Evolutionary conservation across 2,329 filamentous ascomycete species (phyloP).

Genomic region (Phyllosticta capitalensis): DNA sequence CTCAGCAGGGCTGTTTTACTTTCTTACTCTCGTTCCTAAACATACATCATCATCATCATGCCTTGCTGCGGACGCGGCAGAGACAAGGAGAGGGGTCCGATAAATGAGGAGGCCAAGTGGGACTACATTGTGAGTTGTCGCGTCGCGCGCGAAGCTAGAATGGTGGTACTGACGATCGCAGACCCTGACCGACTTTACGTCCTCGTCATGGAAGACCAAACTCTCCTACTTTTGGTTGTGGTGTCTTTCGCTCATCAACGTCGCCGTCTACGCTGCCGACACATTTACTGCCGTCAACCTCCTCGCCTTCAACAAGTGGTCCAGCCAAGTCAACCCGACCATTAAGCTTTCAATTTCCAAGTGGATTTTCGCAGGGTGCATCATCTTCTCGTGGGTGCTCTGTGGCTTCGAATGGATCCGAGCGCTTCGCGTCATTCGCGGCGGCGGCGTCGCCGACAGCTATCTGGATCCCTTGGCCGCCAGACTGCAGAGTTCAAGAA

Average conservation of each 20-base stretch:
- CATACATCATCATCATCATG: constrained; percentile 10
- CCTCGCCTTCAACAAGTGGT: constrained; percentile 81
- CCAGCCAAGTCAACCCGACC: constrained; percentile 67
- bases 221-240: constrained; percentile 81
- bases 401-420: constrained; percentile 70
- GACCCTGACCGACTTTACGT: constrained; percentile 67
- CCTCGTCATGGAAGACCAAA: constrained; percentile 63
- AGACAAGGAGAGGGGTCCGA: constrained; percentile 28
- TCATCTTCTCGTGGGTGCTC: constrained; percentile 81
- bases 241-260: constrained; percentile 66
- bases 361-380: constrained; percentile 92
- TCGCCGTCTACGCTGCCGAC: constrained; percentile 82
- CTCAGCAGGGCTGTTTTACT: constrained; percentile 8
- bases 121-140: constrained; percentile 68
- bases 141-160: not conserved
- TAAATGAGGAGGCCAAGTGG: constrained; percentile 56
- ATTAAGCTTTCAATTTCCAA: constrained; percentile 72
- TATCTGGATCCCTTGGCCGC: constrained; percentile 85
- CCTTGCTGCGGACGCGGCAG: constrained; percentile 12
- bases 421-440: constrained; percentile 69
- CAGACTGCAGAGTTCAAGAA: constrained; percentile 71
- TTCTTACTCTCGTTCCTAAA: not conserved
- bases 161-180: constrained; percentile 21
- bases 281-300: constrained; percentile 90
- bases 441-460: constrained; percentile 80